Percentiles rank a stretch among this genome's conserved stretches.
phyloP scores from a whole-genome alignment of 139 green algal species.

The Chlorella sorokiniana region DNA sequence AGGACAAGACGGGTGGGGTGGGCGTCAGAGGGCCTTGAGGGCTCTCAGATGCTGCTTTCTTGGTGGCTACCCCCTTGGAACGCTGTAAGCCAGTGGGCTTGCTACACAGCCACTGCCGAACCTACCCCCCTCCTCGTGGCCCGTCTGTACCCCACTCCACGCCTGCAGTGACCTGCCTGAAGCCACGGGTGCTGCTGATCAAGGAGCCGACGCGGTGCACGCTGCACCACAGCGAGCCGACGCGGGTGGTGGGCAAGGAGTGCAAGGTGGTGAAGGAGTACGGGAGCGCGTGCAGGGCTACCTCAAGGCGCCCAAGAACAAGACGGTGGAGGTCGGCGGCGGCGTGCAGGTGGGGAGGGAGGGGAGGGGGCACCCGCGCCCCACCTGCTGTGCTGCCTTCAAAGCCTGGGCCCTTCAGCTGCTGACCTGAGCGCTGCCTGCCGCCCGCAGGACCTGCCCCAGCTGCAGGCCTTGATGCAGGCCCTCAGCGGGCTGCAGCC shows the following conservation, averaged over 20 bases:
- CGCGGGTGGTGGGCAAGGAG: slow-evolving; percentile 2
- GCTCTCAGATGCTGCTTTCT: neutral
- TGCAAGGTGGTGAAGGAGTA: slow-evolving; percentile 8
- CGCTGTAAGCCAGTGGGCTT: neutral
- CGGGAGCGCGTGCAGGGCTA: neutral
- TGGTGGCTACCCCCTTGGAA: too few relatives aligned
- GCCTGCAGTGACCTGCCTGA: neutral
- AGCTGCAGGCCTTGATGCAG: too few relatives aligned
- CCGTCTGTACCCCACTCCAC: neutral
- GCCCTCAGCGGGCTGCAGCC: too few relatives aligned
- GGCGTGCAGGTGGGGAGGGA: neutral
- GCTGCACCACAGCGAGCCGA: neutral
- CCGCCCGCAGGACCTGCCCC: too few relatives aligned
- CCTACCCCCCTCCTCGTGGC: neutral
- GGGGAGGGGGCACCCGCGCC: too few relatives aligned
- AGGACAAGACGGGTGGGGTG: neutral
- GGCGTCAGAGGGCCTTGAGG: neutral
- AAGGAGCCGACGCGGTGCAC: neutral
- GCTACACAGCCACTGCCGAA: neutral
- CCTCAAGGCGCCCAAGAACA: neutral
- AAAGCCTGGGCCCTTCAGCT: too few relatives aligned
- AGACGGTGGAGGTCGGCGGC: neutral
- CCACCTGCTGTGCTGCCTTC: too few relatives aligned
- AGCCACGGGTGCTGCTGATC: neutral
- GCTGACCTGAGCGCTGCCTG: too few relatives aligned